Base-by-base conservation (phyloP, 1,139 yeast genomes). In the Kodamaea ohmeri region DNA sequence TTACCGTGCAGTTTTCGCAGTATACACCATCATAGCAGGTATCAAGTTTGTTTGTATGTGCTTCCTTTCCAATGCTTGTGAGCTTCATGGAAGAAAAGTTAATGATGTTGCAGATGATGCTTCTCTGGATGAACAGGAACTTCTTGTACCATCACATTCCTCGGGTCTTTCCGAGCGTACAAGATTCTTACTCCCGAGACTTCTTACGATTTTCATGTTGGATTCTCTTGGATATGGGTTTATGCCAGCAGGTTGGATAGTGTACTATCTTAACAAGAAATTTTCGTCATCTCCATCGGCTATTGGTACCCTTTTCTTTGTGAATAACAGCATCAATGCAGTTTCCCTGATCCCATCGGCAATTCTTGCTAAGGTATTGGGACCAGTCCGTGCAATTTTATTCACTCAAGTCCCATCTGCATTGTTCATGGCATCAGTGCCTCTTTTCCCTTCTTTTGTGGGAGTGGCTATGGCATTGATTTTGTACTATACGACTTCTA, bases 211-310 rank as follows among this genome's bases (percentile, higher is more conserved):
- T 6, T 71, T 82, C 44, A 77, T 87, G 65, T 75, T 84, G 45
- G 96, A 89, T 58, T 86, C 96, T 0, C 71, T 89, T 38, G 96
- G 95, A 0, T 80, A 81, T 44, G 96, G 96, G 0, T 83, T 88
- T 57, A 83, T 87, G 87, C 82, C 95, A 1, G 70, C 81, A 35
- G 84, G 95, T 1, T 89, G 96, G 96, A 73, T 84, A 36, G 87
- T 88, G 22, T 88, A 82, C 55, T 89, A 86, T 60, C 80, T 87
- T 62, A 72, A 72, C 40, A 57, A 56, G 24, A 51, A 56, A 4
- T 76, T 71, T 41, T 39, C 47, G 2, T 55, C 68, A 9, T 52
- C 72, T 1, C 77, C 81, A 1, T 56, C 73, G 1, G 49, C 64
- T 0, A 50, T 76, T 25, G 83, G 82, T 3, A 36, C 56, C 33